A percentile compares a stretch with the other conserved stretches of the same genome.
Evolutionary conservation across 805 yeast genomes (phyloP).

Genomic region (Kazachstania martiniae): DNA sequence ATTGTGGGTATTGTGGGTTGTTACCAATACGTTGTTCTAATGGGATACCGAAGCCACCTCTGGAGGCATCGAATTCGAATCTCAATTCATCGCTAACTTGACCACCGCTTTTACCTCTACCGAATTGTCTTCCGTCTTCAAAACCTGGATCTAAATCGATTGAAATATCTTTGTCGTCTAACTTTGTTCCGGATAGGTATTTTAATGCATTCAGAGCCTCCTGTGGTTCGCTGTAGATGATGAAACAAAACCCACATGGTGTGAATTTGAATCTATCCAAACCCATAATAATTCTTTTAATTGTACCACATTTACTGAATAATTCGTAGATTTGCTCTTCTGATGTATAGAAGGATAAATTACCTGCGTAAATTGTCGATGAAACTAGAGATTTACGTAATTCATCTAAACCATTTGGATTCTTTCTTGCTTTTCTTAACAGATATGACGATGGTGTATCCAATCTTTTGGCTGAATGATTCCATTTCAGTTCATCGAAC

Average conservation of each 20-base stretch:
- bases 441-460: constrained; percentile 66
- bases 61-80: constrained; percentile 38
- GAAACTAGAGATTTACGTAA: constrained; percentile 55
- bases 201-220: constrained; percentile 78
- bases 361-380: constrained; percentile 83
- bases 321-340: constrained; percentile 91
- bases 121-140: constrained; percentile 90
- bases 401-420: constrained; percentile 44
- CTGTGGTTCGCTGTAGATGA: constrained; percentile 55
- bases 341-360: constrained; percentile 78
- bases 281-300: constrained; percentile 84
- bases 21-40: constrained; percentile 25
- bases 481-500: constrained; percentile 44
- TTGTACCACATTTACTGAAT: constrained; percentile 70
- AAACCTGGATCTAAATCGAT: constrained; percentile 96
- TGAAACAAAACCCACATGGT: constrained; percentile 96
- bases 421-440: constrained; percentile 49
- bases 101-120: constrained; percentile 88
- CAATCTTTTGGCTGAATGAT: constrained; percentile 53
- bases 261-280: constrained; percentile 81
- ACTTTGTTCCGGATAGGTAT: constrained; percentile 67
- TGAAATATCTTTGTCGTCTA: constrained; percentile 72
- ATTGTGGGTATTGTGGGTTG: constrained; percentile 1
- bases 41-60: constrained; percentile 37
- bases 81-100: constrained; percentile 67